Evolutionary conservation across 2,329 filamentous ascomycete species (phyloP), one percentile per base, ranked within the genome.

Genomic region (Neonectria magnoliae): DNA sequence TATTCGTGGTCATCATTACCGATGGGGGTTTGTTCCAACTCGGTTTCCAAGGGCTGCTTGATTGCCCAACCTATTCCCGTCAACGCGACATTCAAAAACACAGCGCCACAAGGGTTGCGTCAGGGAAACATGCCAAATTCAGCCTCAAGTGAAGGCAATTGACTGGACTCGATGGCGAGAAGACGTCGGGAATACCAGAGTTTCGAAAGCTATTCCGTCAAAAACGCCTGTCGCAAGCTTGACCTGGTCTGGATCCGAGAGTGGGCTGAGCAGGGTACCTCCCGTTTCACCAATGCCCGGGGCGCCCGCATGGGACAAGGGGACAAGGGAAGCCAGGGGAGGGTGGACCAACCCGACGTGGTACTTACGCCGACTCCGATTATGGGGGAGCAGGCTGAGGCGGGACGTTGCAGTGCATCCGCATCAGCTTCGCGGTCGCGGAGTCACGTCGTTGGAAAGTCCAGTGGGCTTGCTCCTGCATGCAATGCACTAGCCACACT

Each of bases 271-370:
- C 82, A 85, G 81, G 83, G 82, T 80, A 77, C 70, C 71, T 79
- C 75, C 76, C 82, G 84, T 86, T 86, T 86, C 84, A 86, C 81
- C 79, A 83, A 73, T 74, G 78, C 77, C 79, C 77, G 75, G 81
- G 81, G 76, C 72, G 68, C 70, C 74, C 72, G 73, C 75, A 75
- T 69, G 61, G 59, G 59, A 68, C 66, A 42, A 42, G 38, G 38
- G 38, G n/a, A 42, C 38, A 42, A 73, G n/a, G n/a, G 38, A 42
- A 42, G 38, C 38, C 38, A 63, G 73, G 73, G 66, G 66, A 68
- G 65, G 71, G 71, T 72, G 71, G 64, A 64, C 64, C 50, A 68
- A 52, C 62, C 57, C 62, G 71, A 62, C 68, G 59, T 71, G 65
- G 60, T 70, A 51, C 63, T 67, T 64, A 67, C 57, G 59, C 58